These are phyloP conservation scores for Boletellus emodensis DNA, from an alignment of 768 basidiomycete genomes.

Conservation along the genomic window DNA sequence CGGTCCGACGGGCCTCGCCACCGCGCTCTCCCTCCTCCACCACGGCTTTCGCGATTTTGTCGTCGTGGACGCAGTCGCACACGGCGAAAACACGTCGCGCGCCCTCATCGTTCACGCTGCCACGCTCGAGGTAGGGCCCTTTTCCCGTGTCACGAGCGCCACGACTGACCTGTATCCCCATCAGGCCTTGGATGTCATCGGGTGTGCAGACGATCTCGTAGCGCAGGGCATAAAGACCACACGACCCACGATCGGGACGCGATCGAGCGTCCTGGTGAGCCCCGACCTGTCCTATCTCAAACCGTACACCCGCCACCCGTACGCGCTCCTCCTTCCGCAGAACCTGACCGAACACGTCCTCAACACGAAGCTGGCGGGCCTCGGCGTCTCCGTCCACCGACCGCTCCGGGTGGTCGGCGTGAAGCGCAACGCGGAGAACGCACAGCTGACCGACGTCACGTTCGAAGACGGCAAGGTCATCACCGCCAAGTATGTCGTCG, in stretches of 20 bases:
- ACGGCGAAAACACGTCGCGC: constrained; percentile 42
- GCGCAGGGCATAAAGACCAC: constrained; percentile 34
- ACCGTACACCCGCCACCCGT: constrained; percentile 44
- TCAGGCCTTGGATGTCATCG: constrained; percentile 45
- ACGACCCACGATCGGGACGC: constrained; percentile 29
- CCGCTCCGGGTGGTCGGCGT: constrained; percentile 39
- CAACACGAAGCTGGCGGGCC: constrained; percentile 27
- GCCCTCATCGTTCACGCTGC: constrained; percentile 50
- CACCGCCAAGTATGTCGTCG: constrained; percentile 45
- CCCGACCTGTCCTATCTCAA: constrained; percentile 36
- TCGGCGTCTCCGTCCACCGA: constrained; percentile 34
- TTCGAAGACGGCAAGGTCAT: constrained; percentile 47
- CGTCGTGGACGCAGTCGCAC: constrained; percentile 38
- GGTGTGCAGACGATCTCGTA: constrained; percentile 38
- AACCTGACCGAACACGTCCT: constrained; percentile 43
- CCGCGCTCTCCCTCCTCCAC: constrained; percentile 44
- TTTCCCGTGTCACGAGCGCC: background rate
- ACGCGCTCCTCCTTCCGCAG: constrained; percentile 42
- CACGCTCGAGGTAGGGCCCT: constrained; percentile 45
- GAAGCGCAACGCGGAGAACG: constrained; percentile 27
- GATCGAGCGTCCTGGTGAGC: constrained; percentile 23
- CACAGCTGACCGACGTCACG: constrained; percentile 33
- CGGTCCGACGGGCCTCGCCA: constrained; percentile 46
- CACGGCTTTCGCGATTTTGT: constrained; percentile 41
- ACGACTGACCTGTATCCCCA: constrained; percentile 23